Evolutionary conservation across 176 grass and related monocot genomes (phyloP).

Genomic region (Triticum urartu): DNA sequence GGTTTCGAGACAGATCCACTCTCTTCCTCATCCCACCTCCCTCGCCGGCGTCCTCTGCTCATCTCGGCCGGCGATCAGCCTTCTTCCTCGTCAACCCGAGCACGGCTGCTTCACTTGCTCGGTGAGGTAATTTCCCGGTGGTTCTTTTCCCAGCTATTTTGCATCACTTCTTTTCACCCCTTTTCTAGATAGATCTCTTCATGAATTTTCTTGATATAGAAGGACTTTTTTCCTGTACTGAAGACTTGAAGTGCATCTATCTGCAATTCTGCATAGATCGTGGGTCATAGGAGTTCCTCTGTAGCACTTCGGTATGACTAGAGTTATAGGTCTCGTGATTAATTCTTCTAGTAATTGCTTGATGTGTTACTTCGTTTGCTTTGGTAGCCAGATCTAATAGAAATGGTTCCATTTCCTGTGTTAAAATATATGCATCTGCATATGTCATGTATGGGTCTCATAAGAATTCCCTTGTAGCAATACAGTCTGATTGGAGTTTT

Average conservation of each 20-base stretch:
- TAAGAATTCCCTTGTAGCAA: neutral
- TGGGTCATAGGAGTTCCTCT: too few species aligned
- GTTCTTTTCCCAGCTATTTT: neutral
- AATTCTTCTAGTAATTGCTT: neutral
- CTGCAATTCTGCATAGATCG: too few species aligned
- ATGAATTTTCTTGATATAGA: too few species aligned
- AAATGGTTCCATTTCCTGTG: neutral
- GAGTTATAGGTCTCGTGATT: too few species aligned
- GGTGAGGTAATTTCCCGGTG: neutral
- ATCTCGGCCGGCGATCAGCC: neutral
- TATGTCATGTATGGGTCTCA: neutral
- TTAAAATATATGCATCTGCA: too few species aligned
- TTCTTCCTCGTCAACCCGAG: neutral
- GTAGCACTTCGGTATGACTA: too few species aligned
- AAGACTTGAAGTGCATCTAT: too few species aligned
- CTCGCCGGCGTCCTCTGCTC: neutral
- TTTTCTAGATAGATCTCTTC: too few species aligned
- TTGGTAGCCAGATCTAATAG: neutral
- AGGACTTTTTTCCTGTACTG: too few species aligned
- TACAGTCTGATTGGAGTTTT: neutral
- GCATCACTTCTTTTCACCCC: too few species aligned
- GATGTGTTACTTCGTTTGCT: neutral
- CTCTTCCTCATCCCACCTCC: neutral
- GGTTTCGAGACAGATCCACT: neutral
- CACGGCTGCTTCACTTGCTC: neutral